A percentile compares a stretch with the other conserved stretches of the same genome.
phyloP scores from a whole-genome alignment of 495 filamentous ascomycete genomes.

The Bombardia bombarda region DNA sequence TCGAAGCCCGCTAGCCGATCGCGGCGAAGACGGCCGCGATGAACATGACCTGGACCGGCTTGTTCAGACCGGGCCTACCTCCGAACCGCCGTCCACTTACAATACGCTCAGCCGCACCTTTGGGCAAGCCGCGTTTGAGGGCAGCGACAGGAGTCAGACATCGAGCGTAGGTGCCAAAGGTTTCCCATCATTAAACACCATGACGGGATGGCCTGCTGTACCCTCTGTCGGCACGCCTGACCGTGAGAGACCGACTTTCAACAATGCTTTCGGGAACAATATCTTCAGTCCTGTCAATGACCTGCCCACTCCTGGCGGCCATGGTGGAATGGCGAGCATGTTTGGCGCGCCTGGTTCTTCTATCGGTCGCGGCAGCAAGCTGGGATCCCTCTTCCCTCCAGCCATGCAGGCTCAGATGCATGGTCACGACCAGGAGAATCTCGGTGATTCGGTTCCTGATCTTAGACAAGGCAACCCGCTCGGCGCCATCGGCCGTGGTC shows the following conservation, averaged over 20 bases:
- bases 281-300: constrained; percentile 66
- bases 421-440: constrained; percentile 48
- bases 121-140: constrained; percentile 49
- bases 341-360: constrained; percentile 38
- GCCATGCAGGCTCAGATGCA: constrained; percentile 88
- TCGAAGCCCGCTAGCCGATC: constrained; percentile 59
- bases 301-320: constrained; percentile 59
- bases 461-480: constrained; percentile 41
- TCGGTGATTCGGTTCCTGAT: constrained; percentile 44
- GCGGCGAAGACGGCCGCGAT: constrained; percentile 63
- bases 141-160: constrained; percentile 78
- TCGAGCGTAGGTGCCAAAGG: constrained; percentile 73
- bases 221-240: constrained; percentile 67
- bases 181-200: constrained; percentile 57
- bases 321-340: constrained; percentile 47
- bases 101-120: constrained; percentile 41
- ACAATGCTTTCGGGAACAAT: constrained; percentile 57
- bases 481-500: constrained; percentile 47
- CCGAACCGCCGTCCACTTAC: constrained; percentile 37
- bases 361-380: constrained; percentile 67
- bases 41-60: constrained; percentile 53
- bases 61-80: constrained; percentile 25
- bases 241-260: constrained; percentile 58
- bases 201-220: constrained; percentile 60
- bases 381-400: constrained; percentile 78